Conservation (phyloP, 179 eudicot genomes). For the Monotropa hypopitys region DNA sequence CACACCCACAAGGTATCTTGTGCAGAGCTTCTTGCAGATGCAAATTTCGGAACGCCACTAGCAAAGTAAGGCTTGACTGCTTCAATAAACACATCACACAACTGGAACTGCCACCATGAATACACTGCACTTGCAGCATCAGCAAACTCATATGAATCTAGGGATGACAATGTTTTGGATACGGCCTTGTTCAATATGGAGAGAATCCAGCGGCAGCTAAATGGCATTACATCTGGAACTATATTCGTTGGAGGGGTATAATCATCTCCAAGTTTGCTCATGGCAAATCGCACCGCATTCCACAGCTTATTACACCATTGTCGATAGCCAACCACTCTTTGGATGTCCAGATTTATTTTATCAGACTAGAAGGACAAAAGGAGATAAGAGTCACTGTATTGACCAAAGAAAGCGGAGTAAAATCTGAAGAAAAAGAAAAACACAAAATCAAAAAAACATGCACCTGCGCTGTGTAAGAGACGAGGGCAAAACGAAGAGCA, state of each 20-base stretch:
- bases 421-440: not conserved
- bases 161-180: conserved; percentile 48
- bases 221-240: conserved; percentile 45
- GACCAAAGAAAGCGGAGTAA: not conserved
- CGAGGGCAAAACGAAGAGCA: conserved; percentile 96
- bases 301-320: conserved; percentile 98
- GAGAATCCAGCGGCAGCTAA: conserved; percentile 88
- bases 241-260: conserved; percentile 54
- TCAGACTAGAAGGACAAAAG: conserved; percentile 51
- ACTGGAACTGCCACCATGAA: conserved; percentile 90
- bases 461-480: conserved; percentile 95
- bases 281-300: conserved; percentile 88
- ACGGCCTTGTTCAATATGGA: conserved; percentile 75
- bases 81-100: conserved; percentile 86
- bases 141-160: conserved; percentile 66
- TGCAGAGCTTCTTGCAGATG: conserved; percentile 46
- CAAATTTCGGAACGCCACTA: conserved; percentile 28
- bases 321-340: conserved; percentile 86
- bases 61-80: conserved; percentile 70
- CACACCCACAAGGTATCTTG: conserved; percentile 76
- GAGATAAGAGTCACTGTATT: not conserved
- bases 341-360: conserved; percentile 86
- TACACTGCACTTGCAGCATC: conserved; percentile 80
- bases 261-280: conserved; percentile 79
- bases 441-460: not conserved